Evolutionary conservation across 768 basidiomycete genomes (phyloP).

Genomic region (Calocybe indica): DNA sequence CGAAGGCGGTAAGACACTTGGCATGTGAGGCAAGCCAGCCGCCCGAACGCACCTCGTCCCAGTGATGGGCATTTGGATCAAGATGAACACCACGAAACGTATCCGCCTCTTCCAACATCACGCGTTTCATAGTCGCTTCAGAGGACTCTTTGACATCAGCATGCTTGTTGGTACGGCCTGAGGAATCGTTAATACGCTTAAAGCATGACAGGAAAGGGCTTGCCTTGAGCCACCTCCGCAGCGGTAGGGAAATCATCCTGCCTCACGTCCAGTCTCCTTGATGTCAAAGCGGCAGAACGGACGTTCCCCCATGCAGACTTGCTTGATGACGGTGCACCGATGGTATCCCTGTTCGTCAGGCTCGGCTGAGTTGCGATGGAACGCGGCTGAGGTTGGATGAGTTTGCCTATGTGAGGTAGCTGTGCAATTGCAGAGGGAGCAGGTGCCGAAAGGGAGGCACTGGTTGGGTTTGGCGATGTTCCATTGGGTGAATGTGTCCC

Average conservation of each 20-base stretch:
- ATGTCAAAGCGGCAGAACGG: conserved; percentile 29
- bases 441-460: conserved; percentile 25
- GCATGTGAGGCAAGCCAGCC: not conserved
- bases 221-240: conserved; percentile 88
- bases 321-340: conserved; percentile 14
- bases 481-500: conserved; percentile 40
- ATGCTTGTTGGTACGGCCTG: conserved; percentile 28
- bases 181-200: conserved; percentile 15
- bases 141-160: conserved; percentile 40
- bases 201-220: conserved; percentile 15
- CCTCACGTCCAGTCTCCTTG: conserved; percentile 35
- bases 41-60: conserved; percentile 81
- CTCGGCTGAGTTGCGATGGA: conserved; percentile 24
- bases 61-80: conserved; percentile 91
- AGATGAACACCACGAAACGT: conserved; percentile 93
- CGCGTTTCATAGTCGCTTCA: conserved; percentile 57
- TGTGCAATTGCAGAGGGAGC: conserved; percentile 27
- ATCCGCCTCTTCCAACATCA: conserved; percentile 78
- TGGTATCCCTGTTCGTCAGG: conserved; percentile 24
- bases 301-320: conserved; percentile 75
- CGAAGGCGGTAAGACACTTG: conserved; percentile 6
- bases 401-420: conserved; percentile 53
- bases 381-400: conserved; percentile 64
- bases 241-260: conserved; percentile 91
- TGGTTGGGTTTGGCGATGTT: conserved; percentile 31